These are phyloP conservation scores for Botrytis sinoallii DNA, from an alignment of 2,329 filamentous ascomycete species.

Conservation along the genomic window DNA sequence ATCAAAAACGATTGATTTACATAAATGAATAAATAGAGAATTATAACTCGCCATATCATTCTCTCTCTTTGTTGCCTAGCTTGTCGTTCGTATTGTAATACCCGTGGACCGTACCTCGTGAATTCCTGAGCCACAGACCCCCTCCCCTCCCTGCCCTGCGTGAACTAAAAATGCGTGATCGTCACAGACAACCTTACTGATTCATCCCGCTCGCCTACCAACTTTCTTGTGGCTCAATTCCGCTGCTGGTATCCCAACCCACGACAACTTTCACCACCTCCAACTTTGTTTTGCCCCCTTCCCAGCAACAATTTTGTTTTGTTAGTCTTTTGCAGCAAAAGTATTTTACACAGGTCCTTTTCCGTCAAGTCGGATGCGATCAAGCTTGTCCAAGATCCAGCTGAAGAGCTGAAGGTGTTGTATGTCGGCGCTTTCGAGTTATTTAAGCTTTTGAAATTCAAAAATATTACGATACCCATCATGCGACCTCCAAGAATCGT, in stretches of 20 bases:
- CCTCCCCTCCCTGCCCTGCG: not conserved
- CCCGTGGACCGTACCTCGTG: no score
- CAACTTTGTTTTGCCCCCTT: not conserved
- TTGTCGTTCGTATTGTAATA: not conserved
- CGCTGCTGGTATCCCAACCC: not conserved
- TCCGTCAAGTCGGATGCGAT: constrained; percentile 14
- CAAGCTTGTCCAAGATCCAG: constrained; percentile 13
- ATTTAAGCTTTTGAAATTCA: constrained; percentile 15
- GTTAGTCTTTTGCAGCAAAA: constrained; percentile 10
- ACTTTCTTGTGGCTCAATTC: constrained; percentile 6
- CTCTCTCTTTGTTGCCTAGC: not conserved
- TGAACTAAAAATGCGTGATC: not conserved
- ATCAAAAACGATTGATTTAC: not conserved
- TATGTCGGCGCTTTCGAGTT: constrained; percentile 4
- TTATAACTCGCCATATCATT: not conserved
- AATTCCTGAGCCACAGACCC: not conserved
- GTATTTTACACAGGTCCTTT: not conserved
- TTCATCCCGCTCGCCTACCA: constrained; percentile 13
- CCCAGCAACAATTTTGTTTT: not conserved
- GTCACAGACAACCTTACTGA: not conserved
- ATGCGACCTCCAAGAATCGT: constrained; percentile 39
- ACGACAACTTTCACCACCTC: constrained; percentile 5
- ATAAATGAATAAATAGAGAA: not conserved
- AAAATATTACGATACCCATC: constrained; percentile 24
- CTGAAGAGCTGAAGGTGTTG: constrained; percentile 17